Evolutionary conservation across 2,329 filamentous ascomycete species (phyloP).

Genomic region (Chaetomium sp.): DNA sequence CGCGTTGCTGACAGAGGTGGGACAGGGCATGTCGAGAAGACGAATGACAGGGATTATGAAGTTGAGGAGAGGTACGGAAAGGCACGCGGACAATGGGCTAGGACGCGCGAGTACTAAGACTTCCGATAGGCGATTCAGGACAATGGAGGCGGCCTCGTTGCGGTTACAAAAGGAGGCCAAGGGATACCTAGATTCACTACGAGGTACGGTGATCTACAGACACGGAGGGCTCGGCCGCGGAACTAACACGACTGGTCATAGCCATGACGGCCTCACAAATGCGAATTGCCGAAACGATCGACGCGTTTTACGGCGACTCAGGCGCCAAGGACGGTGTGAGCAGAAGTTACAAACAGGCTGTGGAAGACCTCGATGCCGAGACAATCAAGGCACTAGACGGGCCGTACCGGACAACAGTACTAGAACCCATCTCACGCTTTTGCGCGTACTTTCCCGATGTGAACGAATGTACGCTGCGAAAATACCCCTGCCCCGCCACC

Average conservation of each 20-base stretch:
- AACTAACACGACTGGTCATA: constrained; percentile 41
- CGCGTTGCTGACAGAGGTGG: constrained; percentile 12
- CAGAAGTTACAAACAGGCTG: constrained; percentile 96
- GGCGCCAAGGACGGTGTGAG: constrained; percentile 94
- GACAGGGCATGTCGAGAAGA: constrained; percentile 92
- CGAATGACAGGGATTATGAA: constrained; percentile 97
- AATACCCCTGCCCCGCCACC: background rate
- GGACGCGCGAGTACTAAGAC: constrained; percentile 20
- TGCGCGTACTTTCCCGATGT: constrained; percentile 99
- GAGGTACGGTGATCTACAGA: constrained; percentile 57
- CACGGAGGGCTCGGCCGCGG: background rate
- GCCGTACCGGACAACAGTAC: constrained; percentile 88
- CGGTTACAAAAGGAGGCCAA: constrained; percentile 97
- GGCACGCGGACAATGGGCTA: background rate
- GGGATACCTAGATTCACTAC: constrained; percentile 92
- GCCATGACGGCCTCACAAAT: constrained; percentile 99
- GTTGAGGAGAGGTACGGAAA: constrained; percentile 79
- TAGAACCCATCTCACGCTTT: constrained; percentile 94
- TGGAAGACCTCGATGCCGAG: constrained; percentile 95
- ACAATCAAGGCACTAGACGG: constrained; percentile 98
- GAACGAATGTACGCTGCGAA: constrained; percentile 74
- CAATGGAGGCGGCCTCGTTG: constrained; percentile 92
- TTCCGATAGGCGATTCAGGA: constrained; percentile 77
- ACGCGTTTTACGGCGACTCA: constrained; percentile 97
- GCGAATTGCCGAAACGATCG: constrained; percentile 98